A percentile compares a stretch with the other conserved stretches of the same genome.
Conservation (phyloP, 371 early-diverging fungal species). For the Thermomucor indicae-seudaticae region DNA sequence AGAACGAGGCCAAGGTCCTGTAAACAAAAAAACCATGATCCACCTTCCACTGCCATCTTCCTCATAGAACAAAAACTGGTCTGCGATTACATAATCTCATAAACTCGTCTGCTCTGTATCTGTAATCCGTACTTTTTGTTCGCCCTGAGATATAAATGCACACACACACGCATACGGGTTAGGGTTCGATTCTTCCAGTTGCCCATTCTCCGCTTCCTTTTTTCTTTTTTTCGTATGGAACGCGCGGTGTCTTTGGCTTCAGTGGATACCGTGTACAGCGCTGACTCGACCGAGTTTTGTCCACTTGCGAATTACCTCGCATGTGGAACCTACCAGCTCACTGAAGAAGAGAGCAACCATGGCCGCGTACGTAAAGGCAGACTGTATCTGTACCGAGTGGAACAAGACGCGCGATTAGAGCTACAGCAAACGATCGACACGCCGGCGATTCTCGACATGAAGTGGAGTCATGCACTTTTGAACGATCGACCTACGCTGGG, state of each 20-base stretch:
- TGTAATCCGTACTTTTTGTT: too few relatives aligned
- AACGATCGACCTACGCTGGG: conserved; percentile 45
- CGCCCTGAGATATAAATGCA: too few relatives aligned
- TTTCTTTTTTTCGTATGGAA: too few relatives aligned
- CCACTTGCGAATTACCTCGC: conserved; percentile 59
- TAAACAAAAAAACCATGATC: conserved; percentile 26
- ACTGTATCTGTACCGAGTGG: conserved; percentile 27
- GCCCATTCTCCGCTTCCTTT: too few relatives aligned
- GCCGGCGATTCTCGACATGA: conserved; percentile 80
- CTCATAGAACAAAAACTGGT: too few relatives aligned
- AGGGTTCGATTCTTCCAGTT: too few relatives aligned
- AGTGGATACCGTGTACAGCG: conserved; percentile 76
- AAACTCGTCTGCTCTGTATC: too few relatives aligned
- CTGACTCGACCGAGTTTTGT: conserved; percentile 81
- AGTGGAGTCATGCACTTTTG: conserved; percentile 66
- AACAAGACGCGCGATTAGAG: conserved; percentile 6
- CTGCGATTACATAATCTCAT: too few relatives aligned
- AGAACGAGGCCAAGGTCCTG: conserved; percentile 58
- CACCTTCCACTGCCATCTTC: too few relatives aligned
- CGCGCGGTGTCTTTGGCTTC: too few relatives aligned
- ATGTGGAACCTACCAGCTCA: conserved; percentile 82
- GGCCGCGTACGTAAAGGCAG: conserved; percentile 35
- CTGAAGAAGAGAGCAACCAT: conserved; percentile 30
- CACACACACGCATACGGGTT: too few relatives aligned
- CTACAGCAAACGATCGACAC: conserved; percentile 54